Conservation (phyloP, 1,139 yeast species). For the Saccharomyces hybrid region DNA sequence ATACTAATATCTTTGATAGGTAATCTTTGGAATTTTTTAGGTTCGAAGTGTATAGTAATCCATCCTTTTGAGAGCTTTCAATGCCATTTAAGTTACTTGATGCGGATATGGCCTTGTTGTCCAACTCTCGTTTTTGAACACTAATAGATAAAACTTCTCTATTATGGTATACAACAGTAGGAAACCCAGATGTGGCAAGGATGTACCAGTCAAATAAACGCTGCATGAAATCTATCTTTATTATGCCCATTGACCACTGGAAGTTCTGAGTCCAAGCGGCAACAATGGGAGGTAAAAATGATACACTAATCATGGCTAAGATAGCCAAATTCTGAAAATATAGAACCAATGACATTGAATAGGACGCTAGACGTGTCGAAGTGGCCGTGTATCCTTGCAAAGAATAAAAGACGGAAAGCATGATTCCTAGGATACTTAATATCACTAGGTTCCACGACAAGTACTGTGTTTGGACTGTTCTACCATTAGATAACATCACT, state of each 20-base stretch:
- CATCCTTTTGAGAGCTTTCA: conserved; percentile 43
- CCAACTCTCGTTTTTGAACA: conserved; percentile 45
- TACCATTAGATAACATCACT: conserved; percentile 78
- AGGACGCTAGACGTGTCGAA: conserved; percentile 94
- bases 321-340: conserved; percentile 93
- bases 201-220: conserved; percentile 86
- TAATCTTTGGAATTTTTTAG: conserved; percentile 46
- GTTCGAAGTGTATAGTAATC: conserved; percentile 58
- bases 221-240: conserved; percentile 75
- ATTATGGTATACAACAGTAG: conserved; percentile 63
- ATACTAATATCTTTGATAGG: conserved; percentile 60
- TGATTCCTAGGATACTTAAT: conserved; percentile 75
- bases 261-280: conserved; percentile 98
- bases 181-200: conserved; percentile 86
- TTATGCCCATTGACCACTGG: conserved; percentile 93
- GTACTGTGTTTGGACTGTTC: conserved; percentile 88
- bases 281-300: conserved; percentile 90
- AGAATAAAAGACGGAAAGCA: conserved; percentile 80
- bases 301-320: conserved; percentile 93
- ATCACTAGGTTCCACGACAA: conserved; percentile 98
- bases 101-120: conserved; percentile 20
- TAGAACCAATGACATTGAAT: conserved; percentile 83
- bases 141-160: conserved; percentile 56
- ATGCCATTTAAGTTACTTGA: conserved; percentile 36
- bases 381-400: conserved; percentile 85